Base-by-base conservation (phyloP, 352 stramenopile genomes). In the Phytophthora rubi region DNA sequence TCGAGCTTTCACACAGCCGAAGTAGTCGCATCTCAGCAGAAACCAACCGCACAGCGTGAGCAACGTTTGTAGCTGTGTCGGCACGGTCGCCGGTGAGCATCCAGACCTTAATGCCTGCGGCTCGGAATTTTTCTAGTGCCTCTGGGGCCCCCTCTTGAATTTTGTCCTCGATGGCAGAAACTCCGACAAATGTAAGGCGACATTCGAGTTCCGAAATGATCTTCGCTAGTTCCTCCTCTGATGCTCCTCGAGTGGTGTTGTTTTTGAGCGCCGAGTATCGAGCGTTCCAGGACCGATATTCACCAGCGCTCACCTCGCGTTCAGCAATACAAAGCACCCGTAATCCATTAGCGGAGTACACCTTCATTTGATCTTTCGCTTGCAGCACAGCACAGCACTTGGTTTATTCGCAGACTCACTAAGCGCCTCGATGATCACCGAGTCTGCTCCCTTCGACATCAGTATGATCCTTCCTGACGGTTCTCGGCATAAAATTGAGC, bases 381-480 rank as follows among this genome's bases (percentile, higher is more conserved):
- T 72, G 69, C 9, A 80, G 18, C 26, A 85, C 9, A 80, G 18
- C 26, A 85, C 45, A 15, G 52, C 45, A 10, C 67, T 78, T 9
- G 62, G 52, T 18, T 71, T 69, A 62, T 84, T 84, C 0, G 47
- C 18, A 47, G 49, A 59, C 2, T 70, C 59, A 32, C 68, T 80
- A 18, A 89, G 60, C 18, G 85, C 59, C 3, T 77, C 67, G 10
- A 97, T 69, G 4, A 98, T 85, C 18, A 96, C 83, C 1, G 86
- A 94, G 65, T 98, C 94, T 0, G 94, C 94, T n/a, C 94, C 93
- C 80, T 98, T 96, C 48, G 68, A 82, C 47, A 90, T 81, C 35
- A 93, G 37, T 13, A 88, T 60, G 12, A 86, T 70, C 15, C 62
- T 71, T 6, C 73, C 73, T 3, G 68, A 70, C 0, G 68, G 42